phyloP scores from a whole-genome alignment of 176 grass and related monocot genomes.

The Zea mays region Zm-B73-REFERENCE-NAM-5.0 NC_050105.1:85752501-85753000 shows the following conservation, averaged over 20 bases:
- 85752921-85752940: conserved; percentile 36
- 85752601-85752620: background rate
- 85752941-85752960: conserved; percentile 26
- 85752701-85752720: conserved; percentile 19
- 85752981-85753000: conserved; percentile 31
- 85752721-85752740: background rate
- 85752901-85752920: conserved; percentile 38
- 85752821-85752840: background rate
- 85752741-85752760: background rate
- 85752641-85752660: conserved; percentile 14
- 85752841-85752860: conserved; percentile 24
- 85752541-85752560: background rate
- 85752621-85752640: background rate
- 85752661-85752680: background rate
- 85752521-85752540: background rate
- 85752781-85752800: background rate
- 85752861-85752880: background rate
- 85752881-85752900: background rate
- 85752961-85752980: background rate
- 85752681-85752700: conserved; percentile 18
- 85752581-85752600: background rate
- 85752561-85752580: background rate
- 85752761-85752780: conserved; percentile 30
- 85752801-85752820: background rate
- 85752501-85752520: background rate